A percentile compares a stretch with the other conserved stretches of the same genome.
phyloP scores from a whole-genome alignment of 2,329 filamentous ascomycete genomes.

The Dothistroma septosporum region DNA sequence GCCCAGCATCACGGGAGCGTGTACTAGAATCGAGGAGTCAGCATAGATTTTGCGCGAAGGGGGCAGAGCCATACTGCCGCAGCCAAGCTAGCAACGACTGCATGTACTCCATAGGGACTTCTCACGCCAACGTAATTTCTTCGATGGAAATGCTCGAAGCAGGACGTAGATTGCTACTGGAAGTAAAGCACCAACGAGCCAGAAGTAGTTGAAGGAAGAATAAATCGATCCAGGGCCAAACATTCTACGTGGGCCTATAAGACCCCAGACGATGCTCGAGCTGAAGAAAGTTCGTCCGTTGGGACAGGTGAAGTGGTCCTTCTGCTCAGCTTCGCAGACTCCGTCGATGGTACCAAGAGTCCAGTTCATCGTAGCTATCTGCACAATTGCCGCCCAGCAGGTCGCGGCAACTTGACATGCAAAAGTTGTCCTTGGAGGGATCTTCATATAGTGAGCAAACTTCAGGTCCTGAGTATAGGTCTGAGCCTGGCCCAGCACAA shows the following conservation, averaged over 20 bases:
- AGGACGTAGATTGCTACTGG: conserved; percentile 73
- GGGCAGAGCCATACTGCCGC: too few relatives aligned
- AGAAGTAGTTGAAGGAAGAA: conserved; percentile 73
- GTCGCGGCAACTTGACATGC: conserved; percentile 73
- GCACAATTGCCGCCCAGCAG: conserved; percentile 70
- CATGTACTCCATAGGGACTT: not conserved
- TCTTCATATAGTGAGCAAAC: conserved; percentile 84
- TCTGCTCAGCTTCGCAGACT: conserved; percentile 73
- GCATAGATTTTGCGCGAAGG: not conserved
- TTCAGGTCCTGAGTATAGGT: conserved; percentile 87
- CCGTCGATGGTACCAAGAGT: conserved; percentile 75
- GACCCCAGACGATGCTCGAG: conserved; percentile 83
- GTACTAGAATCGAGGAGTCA: not conserved
- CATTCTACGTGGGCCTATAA: conserved; percentile 74
- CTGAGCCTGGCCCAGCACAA: conserved; percentile 60
- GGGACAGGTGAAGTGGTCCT: conserved; percentile 84
- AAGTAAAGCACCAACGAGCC: conserved; percentile 69
- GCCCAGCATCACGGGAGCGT: conserved; percentile 69
- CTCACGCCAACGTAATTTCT: conserved; percentile 13
- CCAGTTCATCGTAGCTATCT: conserved; percentile 84
- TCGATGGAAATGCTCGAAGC: conserved; percentile 15
- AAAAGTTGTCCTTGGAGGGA: conserved; percentile 70
- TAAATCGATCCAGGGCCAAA: conserved; percentile 75
- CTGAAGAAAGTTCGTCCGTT: conserved; percentile 87
- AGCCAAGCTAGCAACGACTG: not conserved